A percentile compares a stretch with the other conserved stretches of the same genome.
These are phyloP conservation scores for Metschnikowia vanudenii DNA, from an alignment of 805 yeast genomes.

Conservation along the genomic window DNA sequence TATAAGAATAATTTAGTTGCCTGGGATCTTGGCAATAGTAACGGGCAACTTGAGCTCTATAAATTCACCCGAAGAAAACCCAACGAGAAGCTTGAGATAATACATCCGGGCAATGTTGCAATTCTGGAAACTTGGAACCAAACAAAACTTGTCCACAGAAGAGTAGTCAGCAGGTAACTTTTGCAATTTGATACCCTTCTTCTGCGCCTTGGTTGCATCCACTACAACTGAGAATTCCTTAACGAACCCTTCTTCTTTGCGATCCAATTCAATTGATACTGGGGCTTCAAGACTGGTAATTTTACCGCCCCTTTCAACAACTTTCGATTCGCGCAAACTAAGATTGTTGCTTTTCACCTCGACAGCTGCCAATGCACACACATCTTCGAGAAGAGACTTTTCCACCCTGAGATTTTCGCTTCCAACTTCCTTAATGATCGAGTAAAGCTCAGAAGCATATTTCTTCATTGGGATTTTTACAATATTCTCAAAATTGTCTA, in stretches of 20 bases:
- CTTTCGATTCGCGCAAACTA: constrained; percentile 21
- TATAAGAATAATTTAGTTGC: neutral
- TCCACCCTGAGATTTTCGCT: constrained; percentile 29
- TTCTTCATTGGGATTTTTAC: constrained; percentile 33
- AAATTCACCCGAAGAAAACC: constrained; percentile 22
- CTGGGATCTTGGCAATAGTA: constrained; percentile 23
- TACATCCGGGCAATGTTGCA: constrained; percentile 37
- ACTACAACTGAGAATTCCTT: constrained; percentile 26
- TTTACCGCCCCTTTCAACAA: constrained; percentile 24
- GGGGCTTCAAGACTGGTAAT: constrained; percentile 10
- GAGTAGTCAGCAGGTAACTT: constrained; percentile 11
- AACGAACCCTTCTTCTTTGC: constrained; percentile 15
- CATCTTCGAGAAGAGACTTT: constrained; percentile 27
- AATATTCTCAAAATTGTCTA: constrained; percentile 33
- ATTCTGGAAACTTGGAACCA: constrained; percentile 40
- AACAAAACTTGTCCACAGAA: constrained; percentile 27
- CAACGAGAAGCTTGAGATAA: constrained; percentile 26
- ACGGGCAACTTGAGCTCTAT: constrained; percentile 32
- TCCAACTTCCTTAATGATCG: constrained; percentile 25
- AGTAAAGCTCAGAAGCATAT: constrained; percentile 30
- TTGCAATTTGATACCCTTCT: constrained; percentile 12
- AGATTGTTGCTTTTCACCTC: constrained; percentile 29
- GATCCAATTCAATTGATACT: constrained; percentile 5
- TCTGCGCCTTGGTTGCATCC: constrained; percentile 28
- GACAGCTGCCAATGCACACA: constrained; percentile 33